Evolutionary conservation across 2,329 filamentous ascomycete genomes (phyloP), one percentile per base, ranked within the genome.

Genomic region (Rhinocladiella similis): DNA sequence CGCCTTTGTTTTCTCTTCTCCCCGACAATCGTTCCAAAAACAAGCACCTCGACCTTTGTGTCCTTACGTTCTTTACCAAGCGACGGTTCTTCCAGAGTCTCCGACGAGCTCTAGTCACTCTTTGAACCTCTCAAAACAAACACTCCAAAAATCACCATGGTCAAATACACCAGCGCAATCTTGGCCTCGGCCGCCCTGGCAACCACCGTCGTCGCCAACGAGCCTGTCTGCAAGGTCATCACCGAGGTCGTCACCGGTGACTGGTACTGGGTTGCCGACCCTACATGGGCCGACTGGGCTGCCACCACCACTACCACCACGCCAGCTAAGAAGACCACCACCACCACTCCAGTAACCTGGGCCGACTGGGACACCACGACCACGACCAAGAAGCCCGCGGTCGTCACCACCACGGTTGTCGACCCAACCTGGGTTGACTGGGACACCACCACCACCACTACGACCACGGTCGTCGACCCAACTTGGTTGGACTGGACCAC

Each of bases 101-200:
- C 55, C 20, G n/a, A 18, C 46, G 52, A 55, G 49, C 56, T 55
- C 52, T 46, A 59, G 56, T 59, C 56, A 53, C 48, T 59, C 56
- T 59, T 59, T 36, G 38, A 53, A 57, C 50, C 54, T 33, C 29
- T 33, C 29, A 33, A 45, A 43, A 16, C 10, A 46, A 29, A 12
- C 20, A n/a, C 46, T 33, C 45, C 45, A 36, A 29, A 22, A 25
- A n/a, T 38, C 33, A 57, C 47, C 49, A 57, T 54, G 50, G 47
- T 53, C 27, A 38, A 36, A 38, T 43, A 35, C 22, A 53, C 55
- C 55, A 50, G 49, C 29, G 50, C 55, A 39, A 14, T 57, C 16
- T 13, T 57, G 55, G 55, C 55, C 16, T 43, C 55, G 22, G 22
- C 38, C 36, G 35, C 53, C 45, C 42, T 57, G 49, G 55, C 55